Evolutionary conservation across 495 filamentous ascomycete species (phyloP), one percentile per base, ranked within the genome.

Genomic region (Penicillium turbatum): DNA sequence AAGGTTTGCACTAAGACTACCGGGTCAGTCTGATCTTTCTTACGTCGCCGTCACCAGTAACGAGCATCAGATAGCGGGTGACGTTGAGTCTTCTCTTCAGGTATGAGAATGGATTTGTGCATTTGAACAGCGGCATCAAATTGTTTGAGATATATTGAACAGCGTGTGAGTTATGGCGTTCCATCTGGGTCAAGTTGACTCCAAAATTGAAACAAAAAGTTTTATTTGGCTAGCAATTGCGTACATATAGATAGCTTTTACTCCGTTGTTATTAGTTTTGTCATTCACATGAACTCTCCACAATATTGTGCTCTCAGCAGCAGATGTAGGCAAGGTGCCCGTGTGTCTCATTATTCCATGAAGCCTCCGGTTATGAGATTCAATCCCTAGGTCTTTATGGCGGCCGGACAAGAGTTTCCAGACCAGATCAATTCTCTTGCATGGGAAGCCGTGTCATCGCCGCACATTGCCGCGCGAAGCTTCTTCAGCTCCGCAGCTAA

Each of bases 131-230:
- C 50, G 49, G 19, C 40, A 55, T 48, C 34, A 59, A 46, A 59
- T 65, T 59, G 59, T 54, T 49, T 58, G 45, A 48, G 19, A 13
- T 36, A 24, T 24, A 15, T 59, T 56, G 46, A 51, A 48, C 37
- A 71, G 65, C 67, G 61, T 54, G 61, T 57, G 66, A 60, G 58
- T 65, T 69, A 62, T 38, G 62, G 64, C 64, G 65, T 65, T 66
- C 49, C 41, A 38, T 53, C 32, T 44, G 38, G 48, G 52, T 53
- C 45, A 44, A 30, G 40, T 54, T 49, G 56, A 44, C 51, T 56
- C 13, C n/a, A 53, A 53, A 19, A 51, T 53, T 29, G 42, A 54
- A 29, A 31, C 34, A 27, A 26, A 44, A 31, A 32, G 12, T 31
- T 8, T 24, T 10, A 3, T 17, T 17, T 53, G 11, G 46, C 32